Conservation (phyloP, 768 basidiomycete species). For the Mycena venus region DNA sequence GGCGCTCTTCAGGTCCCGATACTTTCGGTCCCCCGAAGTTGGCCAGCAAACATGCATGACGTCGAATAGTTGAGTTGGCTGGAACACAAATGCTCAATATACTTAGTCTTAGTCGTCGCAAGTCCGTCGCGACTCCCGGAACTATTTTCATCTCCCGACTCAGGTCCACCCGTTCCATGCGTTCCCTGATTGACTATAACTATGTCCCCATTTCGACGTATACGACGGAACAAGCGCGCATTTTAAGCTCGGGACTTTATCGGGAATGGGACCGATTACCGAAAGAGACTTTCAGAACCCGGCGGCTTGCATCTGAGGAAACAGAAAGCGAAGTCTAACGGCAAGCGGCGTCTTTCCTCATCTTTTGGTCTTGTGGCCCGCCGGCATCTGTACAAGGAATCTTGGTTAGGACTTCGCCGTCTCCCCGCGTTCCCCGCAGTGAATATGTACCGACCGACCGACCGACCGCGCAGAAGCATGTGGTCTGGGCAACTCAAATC, state of each 20-base stretch:
- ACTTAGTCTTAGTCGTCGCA: background rate
- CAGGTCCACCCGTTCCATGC: background rate
- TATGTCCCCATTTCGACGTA: background rate
- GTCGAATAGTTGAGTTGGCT: background rate
- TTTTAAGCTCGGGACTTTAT: conserved; percentile 12
- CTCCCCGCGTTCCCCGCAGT: background rate
- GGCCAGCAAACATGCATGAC: conserved; percentile 10
- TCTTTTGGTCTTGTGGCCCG: conserved; percentile 1
- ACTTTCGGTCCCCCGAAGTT: background rate
- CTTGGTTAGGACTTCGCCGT: background rate
- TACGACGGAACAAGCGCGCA: background rate
- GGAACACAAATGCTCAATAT: background rate
- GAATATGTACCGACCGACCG: background rate
- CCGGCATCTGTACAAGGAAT: background rate
- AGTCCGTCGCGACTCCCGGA: background rate
- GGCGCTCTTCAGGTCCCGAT: background rate
- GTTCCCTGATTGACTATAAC: background rate
- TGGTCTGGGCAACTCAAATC: background rate
- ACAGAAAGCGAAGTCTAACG: background rate
- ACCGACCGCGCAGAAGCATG: too few species aligned
- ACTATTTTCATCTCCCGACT: background rate
- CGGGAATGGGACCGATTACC: conserved; percentile 12
- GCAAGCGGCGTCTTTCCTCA: conserved; percentile 3
- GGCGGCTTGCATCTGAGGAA: background rate
- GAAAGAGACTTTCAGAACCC: background rate